Evolutionary conservation across 164 flowering plant genomes (phyloP).

Genomic region (Sedum album): DNA sequence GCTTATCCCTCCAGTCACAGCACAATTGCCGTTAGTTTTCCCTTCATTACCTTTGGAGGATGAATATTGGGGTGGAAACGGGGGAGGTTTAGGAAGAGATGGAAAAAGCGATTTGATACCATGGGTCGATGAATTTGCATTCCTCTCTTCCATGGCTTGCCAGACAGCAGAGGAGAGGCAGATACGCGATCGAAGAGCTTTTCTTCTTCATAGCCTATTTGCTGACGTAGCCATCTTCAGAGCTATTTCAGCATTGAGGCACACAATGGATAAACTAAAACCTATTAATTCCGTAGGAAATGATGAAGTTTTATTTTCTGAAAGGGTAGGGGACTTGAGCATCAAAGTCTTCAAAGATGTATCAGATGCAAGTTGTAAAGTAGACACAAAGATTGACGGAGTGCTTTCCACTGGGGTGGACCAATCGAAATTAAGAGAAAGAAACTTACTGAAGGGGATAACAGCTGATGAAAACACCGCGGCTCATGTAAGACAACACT

Average conservation of each 20-base stretch:
- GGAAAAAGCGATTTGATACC: slow-evolving; percentile 67
- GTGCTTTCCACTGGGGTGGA: slow-evolving; percentile 49
- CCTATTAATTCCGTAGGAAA: slow-evolving; percentile 16
- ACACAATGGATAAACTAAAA: slow-evolving; percentile 38
- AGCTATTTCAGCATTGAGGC: slow-evolving; percentile 56
- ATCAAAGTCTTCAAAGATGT: slow-evolving; percentile 62
- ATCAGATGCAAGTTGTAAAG: slow-evolving; percentile 67
- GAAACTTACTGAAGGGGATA: slow-evolving; percentile 87
- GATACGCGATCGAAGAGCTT: slow-evolving; percentile 83
- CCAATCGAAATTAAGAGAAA: slow-evolving; percentile 37
- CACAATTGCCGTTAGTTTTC: slow-evolving; percentile 54
- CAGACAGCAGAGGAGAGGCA: slow-evolving; percentile 91
- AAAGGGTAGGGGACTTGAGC: slow-evolving; percentile 69
- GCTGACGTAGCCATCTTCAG: slow-evolving; percentile 90
- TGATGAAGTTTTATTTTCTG: slow-evolving; percentile 26
- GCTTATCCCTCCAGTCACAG: slow-evolving; percentile 86
- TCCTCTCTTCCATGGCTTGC: slow-evolving; percentile 90
- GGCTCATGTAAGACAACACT: slow-evolving; percentile 71
- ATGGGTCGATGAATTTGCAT: slow-evolving; percentile 70
- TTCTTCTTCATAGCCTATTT: slow-evolving; percentile 89
- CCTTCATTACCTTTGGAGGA: slow-evolving; percentile 89
- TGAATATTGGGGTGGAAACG: slow-evolving; percentile 89
- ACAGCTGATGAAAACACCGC: slow-evolving; percentile 99
- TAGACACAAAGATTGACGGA: slow-evolving; percentile 94
- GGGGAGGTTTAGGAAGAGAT: slow-evolving; percentile 93